phyloP scores from a whole-genome alignment of 2,329 filamentous ascomycete species.

The Fusarium avenaceum region DNA sequence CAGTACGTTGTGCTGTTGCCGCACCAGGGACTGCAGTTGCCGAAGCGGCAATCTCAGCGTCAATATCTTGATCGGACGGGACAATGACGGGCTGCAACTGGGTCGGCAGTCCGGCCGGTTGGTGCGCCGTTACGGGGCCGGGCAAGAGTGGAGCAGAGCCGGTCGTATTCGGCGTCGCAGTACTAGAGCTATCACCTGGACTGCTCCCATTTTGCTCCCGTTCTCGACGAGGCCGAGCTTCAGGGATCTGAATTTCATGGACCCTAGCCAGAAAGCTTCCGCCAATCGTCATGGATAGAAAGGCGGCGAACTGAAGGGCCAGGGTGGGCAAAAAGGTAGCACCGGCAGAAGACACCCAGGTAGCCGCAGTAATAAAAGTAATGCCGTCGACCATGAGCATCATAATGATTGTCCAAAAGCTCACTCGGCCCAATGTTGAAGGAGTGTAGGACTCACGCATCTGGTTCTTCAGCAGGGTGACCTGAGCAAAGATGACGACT shows the following conservation, averaged over 20 bases:
- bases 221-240: constrained; percentile 66
- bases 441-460: constrained; percentile 76
- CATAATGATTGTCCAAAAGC: constrained; percentile 71
- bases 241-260: constrained; percentile 68
- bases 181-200: constrained; percentile 36
- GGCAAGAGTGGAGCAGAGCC: constrained; percentile 55
- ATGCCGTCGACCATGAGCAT: constrained; percentile 75
- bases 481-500: constrained; percentile 70
- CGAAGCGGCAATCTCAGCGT: constrained; percentile 68
- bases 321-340: constrained; percentile 70
- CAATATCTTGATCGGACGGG: constrained; percentile 74
- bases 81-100: constrained; percentile 66
- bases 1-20: constrained; percentile 45
- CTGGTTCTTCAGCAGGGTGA: constrained; percentile 72
- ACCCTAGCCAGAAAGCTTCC: constrained; percentile 71
- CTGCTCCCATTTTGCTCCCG: constrained; percentile 42
- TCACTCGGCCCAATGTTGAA: constrained; percentile 75
- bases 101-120: constrained; percentile 36
- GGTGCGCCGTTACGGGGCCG: constrained; percentile 57
- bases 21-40: constrained; percentile 54
- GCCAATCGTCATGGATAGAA: constrained; percentile 70
- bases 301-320: constrained; percentile 63
- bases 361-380: constrained; percentile 68
- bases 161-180: constrained; percentile 44
- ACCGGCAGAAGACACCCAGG: constrained; percentile 68